Percentiles rank a stretch among this genome's conserved stretches.
Conservation (phyloP, 2,329 filamentous ascomycete species). For the Monosporascus sp. region DNA sequence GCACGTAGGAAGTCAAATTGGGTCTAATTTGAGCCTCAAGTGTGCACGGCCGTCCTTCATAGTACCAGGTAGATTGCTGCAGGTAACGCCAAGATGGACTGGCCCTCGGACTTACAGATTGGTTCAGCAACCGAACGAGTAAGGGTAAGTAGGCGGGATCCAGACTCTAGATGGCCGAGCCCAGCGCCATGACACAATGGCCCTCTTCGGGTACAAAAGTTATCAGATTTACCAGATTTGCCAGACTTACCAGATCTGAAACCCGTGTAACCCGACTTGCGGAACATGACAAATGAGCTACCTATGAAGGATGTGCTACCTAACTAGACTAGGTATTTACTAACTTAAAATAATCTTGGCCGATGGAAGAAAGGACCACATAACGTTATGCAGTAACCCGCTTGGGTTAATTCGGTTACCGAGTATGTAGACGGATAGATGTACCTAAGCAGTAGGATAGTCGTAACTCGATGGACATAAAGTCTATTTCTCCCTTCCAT, state of each 20-base stretch:
- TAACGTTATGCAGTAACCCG: too few species aligned
- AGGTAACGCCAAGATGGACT: not conserved
- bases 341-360: too few species aligned
- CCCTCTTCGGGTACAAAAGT: not conserved
- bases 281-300: not conserved
- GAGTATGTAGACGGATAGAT: too few species aligned
- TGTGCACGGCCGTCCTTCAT: not conserved
- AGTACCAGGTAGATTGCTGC: not conserved
- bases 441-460: too few species aligned
- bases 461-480: too few species aligned
- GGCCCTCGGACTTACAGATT: not conserved
- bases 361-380: too few species aligned
- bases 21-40: not conserved
- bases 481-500: too few species aligned
- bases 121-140: not conserved
- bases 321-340: too few species aligned
- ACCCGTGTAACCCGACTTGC: not conserved
- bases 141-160: not conserved
- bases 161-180: not conserved
- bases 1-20: not conserved
- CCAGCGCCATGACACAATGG: not conserved
- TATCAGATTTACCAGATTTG: not conserved
- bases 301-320: too few species aligned
- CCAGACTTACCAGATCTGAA: not conserved
- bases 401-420: too few species aligned